Evolutionary conservation across 2,329 filamentous ascomycete species (phyloP), one percentile per base, ranked within the genome.

Genomic region (Colletotrichum spinosum): DNA sequence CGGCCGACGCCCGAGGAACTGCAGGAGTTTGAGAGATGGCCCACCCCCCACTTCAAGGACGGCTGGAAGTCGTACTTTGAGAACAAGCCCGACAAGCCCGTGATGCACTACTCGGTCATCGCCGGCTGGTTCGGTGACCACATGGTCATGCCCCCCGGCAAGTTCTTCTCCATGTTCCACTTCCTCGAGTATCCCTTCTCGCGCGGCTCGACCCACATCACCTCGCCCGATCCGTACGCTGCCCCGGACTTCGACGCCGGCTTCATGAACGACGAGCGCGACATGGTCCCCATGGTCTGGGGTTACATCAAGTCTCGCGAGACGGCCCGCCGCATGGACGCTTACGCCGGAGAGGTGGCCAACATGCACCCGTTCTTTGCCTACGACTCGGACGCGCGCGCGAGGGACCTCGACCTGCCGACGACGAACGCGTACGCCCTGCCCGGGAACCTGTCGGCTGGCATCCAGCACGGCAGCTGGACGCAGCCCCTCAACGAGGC

Each of bases 201-300:
- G 13, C 88, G 91, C 70, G 91, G 91, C 8, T 88, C 78, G 56
- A 92, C 86, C 2, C 89, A 93, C 77, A 92, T 93, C 74, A 84
- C 82, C 65, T 90, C 86, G n/a, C 79, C 91, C 3, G 86, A 92
- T 70, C 89, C 90, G 13, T 94, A 94, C 73, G 91, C 90, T 50
- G 80, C 83, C 12, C 91, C 91, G 0, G 92, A 94, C 79, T 94
- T 94, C 71, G 92, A 94, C 74, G 86, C 90, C 1, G 91, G 91
- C 25, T 94, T 94, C 81, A 93, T 94, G 91, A 94, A 92, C 72
- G 92, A 94, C 78, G 90, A 92, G 78, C 85, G 92, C 33, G 92
- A 94, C 72, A 94, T 94, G 91, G 91, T 89, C 1, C 91, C 92
- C 8, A 93, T 92, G 89, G 90, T 94, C 6, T 94, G 92, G 91